Evolutionary conservation across 2,329 filamentous ascomycete genomes (phyloP).

Genomic region (Fusarium nisikadoi): DNA sequence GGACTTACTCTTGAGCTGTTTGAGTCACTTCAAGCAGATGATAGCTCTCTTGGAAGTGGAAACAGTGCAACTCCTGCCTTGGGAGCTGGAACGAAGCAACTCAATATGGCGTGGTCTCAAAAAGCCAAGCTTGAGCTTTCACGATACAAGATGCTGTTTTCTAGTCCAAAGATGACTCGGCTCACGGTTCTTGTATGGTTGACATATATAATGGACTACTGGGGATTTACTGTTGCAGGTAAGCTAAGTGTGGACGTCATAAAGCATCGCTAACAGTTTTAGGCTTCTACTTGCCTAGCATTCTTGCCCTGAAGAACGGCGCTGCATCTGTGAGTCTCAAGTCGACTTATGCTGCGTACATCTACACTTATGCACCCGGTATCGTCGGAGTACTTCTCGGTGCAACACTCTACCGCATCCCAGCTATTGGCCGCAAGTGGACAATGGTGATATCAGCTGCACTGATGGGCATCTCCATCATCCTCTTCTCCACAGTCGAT

Average conservation of each 20-base stretch:
- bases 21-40: constrained; percentile 40
- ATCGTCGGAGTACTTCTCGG: constrained; percentile 62
- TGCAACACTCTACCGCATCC: constrained; percentile 53
- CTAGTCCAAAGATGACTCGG: constrained; percentile 48
- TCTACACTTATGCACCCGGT: constrained; percentile 65
- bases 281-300: constrained; percentile 58
- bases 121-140: constrained; percentile 32
- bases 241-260: not conserved
- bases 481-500: constrained; percentile 56
- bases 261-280: not conserved
- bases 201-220: constrained; percentile 54
- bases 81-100: constrained; percentile 28
- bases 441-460: constrained; percentile 57
- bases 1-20: constrained; percentile 53
- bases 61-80: constrained; percentile 27
- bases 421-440: constrained; percentile 54
- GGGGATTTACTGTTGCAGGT: constrained; percentile 53
- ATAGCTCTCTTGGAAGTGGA: constrained; percentile 34
- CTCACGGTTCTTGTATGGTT: constrained; percentile 51
- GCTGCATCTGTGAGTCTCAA: constrained; percentile 54
- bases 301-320: constrained; percentile 63
- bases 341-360: constrained; percentile 63
- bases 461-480: constrained; percentile 58
- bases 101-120: constrained; percentile 19
- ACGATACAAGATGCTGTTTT: constrained; percentile 50